These are phyloP conservation scores for Saposhnikovia divaricata DNA, from an alignment of 129 eudicot genomes.

Conservation along the genomic window DNA sequence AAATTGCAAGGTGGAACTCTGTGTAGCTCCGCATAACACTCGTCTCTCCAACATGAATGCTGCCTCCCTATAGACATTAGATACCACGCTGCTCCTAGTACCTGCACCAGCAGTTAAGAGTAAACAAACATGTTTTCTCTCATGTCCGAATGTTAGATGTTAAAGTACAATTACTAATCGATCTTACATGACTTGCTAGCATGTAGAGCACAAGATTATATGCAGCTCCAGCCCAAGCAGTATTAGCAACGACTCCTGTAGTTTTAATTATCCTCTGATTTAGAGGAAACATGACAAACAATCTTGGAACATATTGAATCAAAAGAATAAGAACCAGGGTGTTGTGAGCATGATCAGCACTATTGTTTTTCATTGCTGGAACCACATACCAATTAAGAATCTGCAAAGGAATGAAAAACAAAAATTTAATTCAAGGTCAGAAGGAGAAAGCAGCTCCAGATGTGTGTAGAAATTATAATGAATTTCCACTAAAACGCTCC, in stretches of 20 bases:
- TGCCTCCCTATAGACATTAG: constrained; percentile 79
- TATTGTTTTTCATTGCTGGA: constrained; percentile 54
- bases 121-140: neutral
- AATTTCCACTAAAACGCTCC: neutral
- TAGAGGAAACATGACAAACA: constrained; percentile 79
- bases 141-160: neutral
- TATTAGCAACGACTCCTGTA: constrained; percentile 80
- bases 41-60: constrained; percentile 75
- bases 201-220: constrained; percentile 85
- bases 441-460: neutral
- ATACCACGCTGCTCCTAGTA: constrained; percentile 90
- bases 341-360: constrained; percentile 55
- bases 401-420: constrained; percentile 29
- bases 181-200: constrained; percentile 82
- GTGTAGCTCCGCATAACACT: constrained; percentile 43
- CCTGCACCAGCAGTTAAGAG: constrained; percentile 28
- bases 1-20: constrained; percentile 39
- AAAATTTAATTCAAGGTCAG: neutral
- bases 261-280: constrained; percentile 70
- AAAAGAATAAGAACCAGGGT: constrained; percentile 81
- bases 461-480: neutral
- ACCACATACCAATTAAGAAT: constrained; percentile 58
- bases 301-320: constrained; percentile 73
- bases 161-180: neutral
- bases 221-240: constrained; percentile 99